phyloP scores from a whole-genome alignment of 768 basidiomycete genomes.

The Tylopilus felleus region DNA sequence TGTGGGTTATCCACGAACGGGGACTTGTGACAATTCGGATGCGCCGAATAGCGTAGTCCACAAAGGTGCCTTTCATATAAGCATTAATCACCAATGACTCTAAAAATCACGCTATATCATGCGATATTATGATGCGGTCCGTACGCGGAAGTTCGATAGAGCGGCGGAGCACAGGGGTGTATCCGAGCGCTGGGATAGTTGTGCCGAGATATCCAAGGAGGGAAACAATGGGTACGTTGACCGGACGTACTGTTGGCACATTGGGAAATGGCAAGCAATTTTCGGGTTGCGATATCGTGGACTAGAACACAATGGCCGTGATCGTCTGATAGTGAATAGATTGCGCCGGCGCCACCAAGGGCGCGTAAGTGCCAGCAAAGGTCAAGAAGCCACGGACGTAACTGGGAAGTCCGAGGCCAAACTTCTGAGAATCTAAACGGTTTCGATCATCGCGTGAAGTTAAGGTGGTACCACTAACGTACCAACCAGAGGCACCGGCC shows the following conservation, averaged over 20 bases:
- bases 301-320: conserved; percentile 17
- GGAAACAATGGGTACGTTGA: conserved; percentile 18
- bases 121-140: conserved; percentile 14
- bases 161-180: conserved; percentile 22
- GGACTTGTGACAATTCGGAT: conserved; percentile 16
- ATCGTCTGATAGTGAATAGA: conserved; percentile 20
- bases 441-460: conserved; percentile 27
- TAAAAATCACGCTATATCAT: not conserved
- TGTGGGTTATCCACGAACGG: conserved; percentile 7
- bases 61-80: conserved; percentile 11
- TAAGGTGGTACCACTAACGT: conserved; percentile 16
- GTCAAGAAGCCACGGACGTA: conserved; percentile 34
- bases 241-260: conserved; percentile 11
- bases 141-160: conserved; percentile 16
- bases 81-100: conserved; percentile 11
- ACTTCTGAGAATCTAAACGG: conserved; percentile 29
- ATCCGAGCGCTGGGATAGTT: conserved; percentile 14
- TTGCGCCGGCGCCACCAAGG: conserved; percentile 29
- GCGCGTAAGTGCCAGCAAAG: conserved; percentile 18
- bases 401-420: conserved; percentile 32
- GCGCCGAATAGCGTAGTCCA: conserved; percentile 1
- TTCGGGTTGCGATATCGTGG: conserved; percentile 13
- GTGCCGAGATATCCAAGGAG: conserved; percentile 20
- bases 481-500: conserved; percentile 9
- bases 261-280: conserved; percentile 13